Percentiles rank a stretch among this genome's conserved stretches.
Conservation (phyloP, 495 filamentous ascomycete species). For the Cercophora scortea region DNA sequence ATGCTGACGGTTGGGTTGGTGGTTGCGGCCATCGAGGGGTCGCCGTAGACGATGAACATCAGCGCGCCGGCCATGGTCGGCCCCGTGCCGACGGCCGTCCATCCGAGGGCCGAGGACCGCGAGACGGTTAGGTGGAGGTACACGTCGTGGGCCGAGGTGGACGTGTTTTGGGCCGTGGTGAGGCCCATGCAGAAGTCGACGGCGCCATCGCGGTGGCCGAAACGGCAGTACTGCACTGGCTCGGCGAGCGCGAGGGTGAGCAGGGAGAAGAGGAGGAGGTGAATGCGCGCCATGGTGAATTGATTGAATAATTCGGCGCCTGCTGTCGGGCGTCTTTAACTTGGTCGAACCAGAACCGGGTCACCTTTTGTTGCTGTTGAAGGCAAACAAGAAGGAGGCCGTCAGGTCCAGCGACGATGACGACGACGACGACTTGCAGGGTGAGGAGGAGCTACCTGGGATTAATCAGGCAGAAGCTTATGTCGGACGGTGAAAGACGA, state of each 20-base stretch:
- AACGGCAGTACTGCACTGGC: slow-evolving; percentile 20
- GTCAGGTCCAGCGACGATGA: too few species aligned
- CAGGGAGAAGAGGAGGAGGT: background rate
- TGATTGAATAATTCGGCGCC: too few species aligned
- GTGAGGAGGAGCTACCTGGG: too few species aligned
- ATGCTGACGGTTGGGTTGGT: slow-evolving; percentile 18
- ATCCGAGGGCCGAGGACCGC: slow-evolving; percentile 11
- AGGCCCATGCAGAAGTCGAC: slow-evolving; percentile 21
- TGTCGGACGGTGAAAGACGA: too few species aligned
- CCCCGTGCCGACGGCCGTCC: slow-evolving; percentile 25
- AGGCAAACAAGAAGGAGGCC: too few species aligned
- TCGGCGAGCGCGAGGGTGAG: background rate
- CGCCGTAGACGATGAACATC: slow-evolving; percentile 26
- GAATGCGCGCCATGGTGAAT: background rate
- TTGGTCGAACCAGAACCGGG: too few species aligned
- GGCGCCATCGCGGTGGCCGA: slow-evolving; percentile 7
- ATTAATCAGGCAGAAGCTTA: too few species aligned
- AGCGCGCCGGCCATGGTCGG: slow-evolving; percentile 17
- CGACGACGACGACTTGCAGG: too few species aligned
- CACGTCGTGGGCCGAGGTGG: slow-evolving; percentile 14
- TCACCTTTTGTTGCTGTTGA: too few species aligned
- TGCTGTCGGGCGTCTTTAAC: too few species aligned
- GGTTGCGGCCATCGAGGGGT: slow-evolving; percentile 5
- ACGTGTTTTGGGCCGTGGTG: slow-evolving; percentile 10
- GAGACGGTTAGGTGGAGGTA: slow-evolving; percentile 13